Base-by-base conservation (phyloP, 2,329 filamentous ascomycete species). In the Gnomoniopsis smithogilvyi region DNA sequence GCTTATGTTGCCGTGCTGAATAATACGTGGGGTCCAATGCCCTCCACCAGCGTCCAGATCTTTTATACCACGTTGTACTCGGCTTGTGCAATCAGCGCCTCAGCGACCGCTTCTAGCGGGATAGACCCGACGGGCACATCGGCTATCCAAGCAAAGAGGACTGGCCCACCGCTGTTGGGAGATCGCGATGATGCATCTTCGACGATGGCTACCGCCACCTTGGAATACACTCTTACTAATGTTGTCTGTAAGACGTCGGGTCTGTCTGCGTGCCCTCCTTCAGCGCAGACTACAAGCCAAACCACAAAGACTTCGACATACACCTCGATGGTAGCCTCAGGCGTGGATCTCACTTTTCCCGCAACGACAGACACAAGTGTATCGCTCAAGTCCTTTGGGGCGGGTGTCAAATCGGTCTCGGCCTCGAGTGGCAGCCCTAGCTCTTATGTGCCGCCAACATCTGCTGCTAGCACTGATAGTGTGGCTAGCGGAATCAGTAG, bases 51-150 rank as follows among this genome's bases (percentile, higher is more conserved):
- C 12, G 73, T 78, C 2, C 78, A 82, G 0, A 72, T 86, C 45
- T 85, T 75, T 63, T 82, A 78, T 64, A 85, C 82, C 0, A 80
- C 78, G 0, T 64, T 85, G 0, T 72, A 73, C 0, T 70, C 75
- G 26, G 69, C 68, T 2, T 84, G 81, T 63, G 76, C 73, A 0
- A 63, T 68, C 3, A 65, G 67, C 3, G 34, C 69, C 2, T 61
- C 68, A 6, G 59, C 67, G 2, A 58, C 65, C 12, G 61, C 64
- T 1, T 36, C 60, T 4, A 24, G 62, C 17, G 56, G 41, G 8
- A 36, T 63, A 17, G 33, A 56, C 7, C 53, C 51, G 2, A 64
- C 63, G 19, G 49, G 64, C 3, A 53, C 64, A 47, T 10, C 52
- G 19, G 8, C 59, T 21, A 38, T 62, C 19, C 52, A 59, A 0